phyloP scores from a whole-genome alignment of 148 eudicot species.

The Silene uniflora region DNA sequence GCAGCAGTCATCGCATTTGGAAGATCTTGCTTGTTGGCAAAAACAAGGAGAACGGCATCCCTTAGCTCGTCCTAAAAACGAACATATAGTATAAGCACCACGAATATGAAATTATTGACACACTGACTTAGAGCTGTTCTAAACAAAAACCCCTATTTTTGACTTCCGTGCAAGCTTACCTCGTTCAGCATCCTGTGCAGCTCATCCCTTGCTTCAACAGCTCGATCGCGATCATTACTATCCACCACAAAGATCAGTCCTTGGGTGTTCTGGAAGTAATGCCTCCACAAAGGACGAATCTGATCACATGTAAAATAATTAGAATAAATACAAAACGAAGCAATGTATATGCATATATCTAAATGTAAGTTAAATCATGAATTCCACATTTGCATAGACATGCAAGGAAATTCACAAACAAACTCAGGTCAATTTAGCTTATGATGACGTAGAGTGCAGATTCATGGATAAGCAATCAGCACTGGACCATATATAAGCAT shows the following conservation, averaged over 20 bases:
- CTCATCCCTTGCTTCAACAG: conserved; percentile 64
- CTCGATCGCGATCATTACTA: conserved; percentile 73
- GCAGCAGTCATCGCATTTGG: conserved; percentile 76
- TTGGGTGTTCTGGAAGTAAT: conserved; percentile 73
- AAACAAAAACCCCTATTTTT: too few species aligned
- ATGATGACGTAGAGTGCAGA: conserved; percentile 37
- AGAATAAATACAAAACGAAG: background rate
- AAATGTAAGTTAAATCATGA: conserved; percentile 25
- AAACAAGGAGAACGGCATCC: conserved; percentile 65
- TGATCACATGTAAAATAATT: conserved; percentile 11
- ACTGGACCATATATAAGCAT: conserved; percentile 33
- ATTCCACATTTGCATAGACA: conserved; percentile 19
- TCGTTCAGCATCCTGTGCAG: conserved; percentile 74
- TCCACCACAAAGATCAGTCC: conserved; percentile 75
- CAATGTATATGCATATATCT: background rate
- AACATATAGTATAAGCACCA: background rate
- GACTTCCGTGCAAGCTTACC: conserved; percentile 27
- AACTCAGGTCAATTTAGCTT: conserved; percentile 27
- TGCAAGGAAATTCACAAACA: conserved; percentile 21
- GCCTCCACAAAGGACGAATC: conserved; percentile 76
- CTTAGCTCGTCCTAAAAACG: conserved; percentile 58
- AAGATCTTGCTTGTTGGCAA: conserved; percentile 81
- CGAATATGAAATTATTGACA: background rate
- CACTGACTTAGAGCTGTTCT: too few species aligned
- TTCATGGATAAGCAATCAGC: conserved; percentile 27